Evolutionary conservation across 345 rosid genomes (phyloP).

Genomic region (Melaleuca alternifolia): DNA sequence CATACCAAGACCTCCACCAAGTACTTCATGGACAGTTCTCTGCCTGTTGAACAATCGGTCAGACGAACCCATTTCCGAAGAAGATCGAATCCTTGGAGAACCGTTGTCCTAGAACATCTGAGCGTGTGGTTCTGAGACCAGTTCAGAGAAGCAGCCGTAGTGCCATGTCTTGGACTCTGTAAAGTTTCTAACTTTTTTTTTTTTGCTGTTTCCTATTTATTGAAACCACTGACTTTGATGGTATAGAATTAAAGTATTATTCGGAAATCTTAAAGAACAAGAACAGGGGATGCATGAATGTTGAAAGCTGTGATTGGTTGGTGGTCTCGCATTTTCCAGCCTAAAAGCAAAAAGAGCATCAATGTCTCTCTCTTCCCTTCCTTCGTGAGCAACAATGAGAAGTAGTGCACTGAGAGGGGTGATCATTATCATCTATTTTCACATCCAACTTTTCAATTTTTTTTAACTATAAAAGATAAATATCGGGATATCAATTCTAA

Average conservation of each 20-base stretch:
- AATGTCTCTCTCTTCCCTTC: not conserved
- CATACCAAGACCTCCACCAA: slow-evolving; percentile 80
- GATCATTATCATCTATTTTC: not conserved
- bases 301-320: slow-evolving; percentile 11
- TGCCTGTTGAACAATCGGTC: slow-evolving; percentile 57
- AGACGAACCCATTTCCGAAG: slow-evolving; percentile 42
- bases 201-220: not conserved
- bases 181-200: not conserved
- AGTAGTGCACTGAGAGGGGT: not conserved
- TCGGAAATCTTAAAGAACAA: not conserved
- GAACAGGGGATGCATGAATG: not conserved
- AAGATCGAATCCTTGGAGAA: not conserved
- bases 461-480: not conserved
- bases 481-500: not conserved
- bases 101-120: not conserved
- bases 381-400: not conserved
- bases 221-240: not conserved
- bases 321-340: slow-evolving; percentile 7
- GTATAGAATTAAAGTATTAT: not conserved
- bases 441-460: not conserved
- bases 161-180: not conserved
- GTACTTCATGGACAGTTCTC: slow-evolving; percentile 60
- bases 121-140: not conserved
- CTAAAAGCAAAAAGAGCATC: slow-evolving; percentile 1
- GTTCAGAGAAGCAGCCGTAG: not conserved